Evolutionary conservation across 2,329 filamentous ascomycete species (phyloP).

Genomic region (Colletotrichum sp.): DNA sequence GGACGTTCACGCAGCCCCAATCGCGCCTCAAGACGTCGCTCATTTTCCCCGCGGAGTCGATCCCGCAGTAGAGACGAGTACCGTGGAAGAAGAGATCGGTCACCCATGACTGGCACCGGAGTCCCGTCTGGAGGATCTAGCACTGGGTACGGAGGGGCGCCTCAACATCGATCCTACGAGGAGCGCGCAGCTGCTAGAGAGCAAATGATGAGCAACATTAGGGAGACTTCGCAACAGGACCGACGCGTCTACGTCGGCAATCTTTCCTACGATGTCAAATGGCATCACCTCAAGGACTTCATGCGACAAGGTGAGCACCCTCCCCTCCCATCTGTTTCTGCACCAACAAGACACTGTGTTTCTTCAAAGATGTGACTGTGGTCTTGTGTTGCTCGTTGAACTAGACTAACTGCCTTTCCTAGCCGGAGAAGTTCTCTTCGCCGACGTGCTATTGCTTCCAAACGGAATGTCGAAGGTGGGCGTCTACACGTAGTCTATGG

Average conservation of each 20-base stretch:
- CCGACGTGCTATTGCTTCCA: slow-evolving; percentile 98
- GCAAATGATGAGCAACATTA: slow-evolving; percentile 94
- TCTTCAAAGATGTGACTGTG: slow-evolving; percentile 35
- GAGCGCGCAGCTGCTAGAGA: slow-evolving; percentile 85
- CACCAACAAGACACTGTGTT: background rate
- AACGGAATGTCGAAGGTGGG: slow-evolving; percentile 99
- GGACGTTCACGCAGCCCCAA: slow-evolving; percentile 85
- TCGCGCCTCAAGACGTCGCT: slow-evolving; percentile 72
- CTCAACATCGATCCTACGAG: slow-evolving; percentile 76
- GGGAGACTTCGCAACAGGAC: slow-evolving; percentile 96
- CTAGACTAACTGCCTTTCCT: slow-evolving; percentile 30
- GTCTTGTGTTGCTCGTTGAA: slow-evolving; percentile 14
- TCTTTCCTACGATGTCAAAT: slow-evolving; percentile 99
- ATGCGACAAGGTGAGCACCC: slow-evolving; percentile 92
- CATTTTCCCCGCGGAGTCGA: slow-evolving; percentile 79
- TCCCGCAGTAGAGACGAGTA: slow-evolving; percentile 81
- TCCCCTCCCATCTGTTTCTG: background rate
- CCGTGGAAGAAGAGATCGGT: slow-evolving; percentile 76
- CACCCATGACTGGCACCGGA: slow-evolving; percentile 82
- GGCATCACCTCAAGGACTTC: slow-evolving; percentile 99
- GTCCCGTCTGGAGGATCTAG: slow-evolving; percentile 73
- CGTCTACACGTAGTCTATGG: slow-evolving; percentile 87
- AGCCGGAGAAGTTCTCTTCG: slow-evolving; percentile 99
- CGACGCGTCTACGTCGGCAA: slow-evolving; percentile 99
- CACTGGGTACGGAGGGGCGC: slow-evolving; percentile 66